Base-by-base conservation (phyloP, 495 filamentous ascomycete species). In the Aspergillus indologenus region DNA sequence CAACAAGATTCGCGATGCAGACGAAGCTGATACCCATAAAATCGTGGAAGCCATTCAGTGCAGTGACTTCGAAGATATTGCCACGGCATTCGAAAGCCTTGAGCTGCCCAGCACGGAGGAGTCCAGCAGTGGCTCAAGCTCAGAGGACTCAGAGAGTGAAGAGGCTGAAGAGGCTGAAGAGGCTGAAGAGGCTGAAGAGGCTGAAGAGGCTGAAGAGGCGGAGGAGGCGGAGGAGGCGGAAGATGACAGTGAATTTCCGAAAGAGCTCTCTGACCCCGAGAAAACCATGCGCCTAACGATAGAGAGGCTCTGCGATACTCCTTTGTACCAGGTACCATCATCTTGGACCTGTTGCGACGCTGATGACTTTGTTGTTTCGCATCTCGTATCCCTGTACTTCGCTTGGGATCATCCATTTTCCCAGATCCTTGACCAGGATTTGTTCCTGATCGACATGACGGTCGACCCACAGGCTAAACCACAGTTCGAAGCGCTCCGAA, bases 341-440 rank as follows among this genome's bases (percentile, higher is more conserved):
- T 63, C 63, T 48, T 71, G 65, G 65, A 66, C 68, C 0, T 56
- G 18, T 20, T 56, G 68, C 59, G 66, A 65, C 14, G 48, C 62
- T 3, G 65, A 71, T 48, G 51, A 68, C 22, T 56, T 65, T 19
- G 56, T 71, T 34, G 60, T 71, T 46, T 71, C 68, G 5, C 61
- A 68, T 40, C 51, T 71, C 23, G 47, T 68, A 29, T 66, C 65
- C 23, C 53, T 71, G 45, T 71, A 71, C 54, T 71, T 71, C 44
- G 65, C 72, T 23, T 78, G 75, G 75, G 71, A 76, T 47, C 73
- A 78, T 53, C 73, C 75, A 24, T 66, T 69, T 34, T 64, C 64
- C 31, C 73, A 75, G 29, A 59, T 74, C 15, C 50, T 78, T 54
- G 75, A 78, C 44, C 73, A 72, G 56, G 47, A 56, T 0, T 54